These are phyloP conservation scores for Coemansia sp. DNA, from an alignment of 192 early-diverging fungal species.

Conservation along the genomic window DNA sequence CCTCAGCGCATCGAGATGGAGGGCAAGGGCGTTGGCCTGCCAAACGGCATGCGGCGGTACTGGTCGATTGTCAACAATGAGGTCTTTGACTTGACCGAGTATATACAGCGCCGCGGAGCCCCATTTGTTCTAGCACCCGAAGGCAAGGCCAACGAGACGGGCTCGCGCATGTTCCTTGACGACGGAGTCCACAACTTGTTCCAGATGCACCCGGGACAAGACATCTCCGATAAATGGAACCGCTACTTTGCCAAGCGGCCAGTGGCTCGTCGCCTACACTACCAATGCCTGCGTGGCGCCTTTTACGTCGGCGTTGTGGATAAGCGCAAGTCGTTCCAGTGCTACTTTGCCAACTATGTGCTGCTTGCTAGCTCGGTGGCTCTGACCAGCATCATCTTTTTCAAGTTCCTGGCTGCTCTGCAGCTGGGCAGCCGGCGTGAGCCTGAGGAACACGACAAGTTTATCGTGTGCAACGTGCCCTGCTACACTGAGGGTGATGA, in stretches of 20 bases:
- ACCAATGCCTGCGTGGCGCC: conserved; percentile 76
- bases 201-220: conserved; percentile 58
- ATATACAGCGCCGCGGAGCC: conserved; percentile 54
- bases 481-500: conserved; percentile 98
- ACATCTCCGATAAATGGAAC: conserved; percentile 63
- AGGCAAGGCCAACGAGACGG: conserved; percentile 34
- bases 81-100: conserved; percentile 70
- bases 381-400: conserved; percentile 78
- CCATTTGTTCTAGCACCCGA: conserved; percentile 47
- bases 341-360: conserved; percentile 83
- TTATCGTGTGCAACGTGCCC: conserved; percentile 92
- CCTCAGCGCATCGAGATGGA: conserved; percentile 57
- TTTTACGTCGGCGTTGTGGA: conserved; percentile 89
- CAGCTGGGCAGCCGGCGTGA: conserved; percentile 73
- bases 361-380: conserved; percentile 78
- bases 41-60: conserved; percentile 38
- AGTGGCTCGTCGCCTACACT: conserved; percentile 68
- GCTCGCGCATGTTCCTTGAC: conserved; percentile 60
- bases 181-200: conserved; percentile 62
- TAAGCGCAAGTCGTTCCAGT: conserved; percentile 69
- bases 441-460: conserved; percentile 83
- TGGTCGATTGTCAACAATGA: conserved; percentile 68
- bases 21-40: conserved; percentile 42
- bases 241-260: conserved; percentile 50
- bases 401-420: conserved; percentile 95